Percentiles rank a stretch among this genome's conserved stretches.
Evolutionary conservation across 139 green algal genomes (phyloP).

Genomic region (Mychonastes homosphaera): DNA sequence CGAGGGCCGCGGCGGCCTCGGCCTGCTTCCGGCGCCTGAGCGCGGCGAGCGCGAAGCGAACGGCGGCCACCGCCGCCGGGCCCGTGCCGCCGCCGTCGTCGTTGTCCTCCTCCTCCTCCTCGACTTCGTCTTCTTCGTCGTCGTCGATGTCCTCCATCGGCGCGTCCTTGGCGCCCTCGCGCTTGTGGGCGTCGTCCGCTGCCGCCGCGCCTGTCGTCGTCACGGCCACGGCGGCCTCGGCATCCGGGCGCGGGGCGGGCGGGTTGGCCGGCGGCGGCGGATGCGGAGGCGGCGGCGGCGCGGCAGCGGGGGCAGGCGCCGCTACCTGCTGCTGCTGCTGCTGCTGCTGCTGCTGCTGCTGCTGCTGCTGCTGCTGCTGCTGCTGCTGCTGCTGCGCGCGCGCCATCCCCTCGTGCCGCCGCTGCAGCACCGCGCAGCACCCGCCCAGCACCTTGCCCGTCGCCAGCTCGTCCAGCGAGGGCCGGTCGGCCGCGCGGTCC

Average conservation of each 20-base stretch:
- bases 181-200: neutral
- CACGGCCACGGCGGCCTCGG: too few species aligned
- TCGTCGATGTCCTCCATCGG: neutral
- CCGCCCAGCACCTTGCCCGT: constrained; percentile 20
- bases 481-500: constrained; percentile 31
- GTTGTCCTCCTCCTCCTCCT: neutral
- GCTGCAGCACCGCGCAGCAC: constrained; percentile 7
- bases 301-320: too few species aligned
- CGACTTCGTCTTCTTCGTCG: constrained; percentile 11
- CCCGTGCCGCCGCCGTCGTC: constrained; percentile 1
- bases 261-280: neutral
- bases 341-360: constrained; percentile 7
- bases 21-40: too few species aligned
- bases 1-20: too few species aligned
- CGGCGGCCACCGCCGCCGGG: neutral
- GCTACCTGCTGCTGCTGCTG: constrained; percentile 1
- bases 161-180: neutral
- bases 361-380: constrained; percentile 8
- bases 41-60: too few species aligned
- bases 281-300: neutral
- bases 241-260: neutral
- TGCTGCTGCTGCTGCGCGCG: constrained; percentile 1
- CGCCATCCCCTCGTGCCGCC: constrained; percentile 16
- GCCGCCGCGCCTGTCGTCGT: too few species aligned
- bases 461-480: constrained; percentile 35